Evolutionary conservation across 2,329 filamentous ascomycete species (phyloP).

Genomic region (Fusarium scirpi): DNA sequence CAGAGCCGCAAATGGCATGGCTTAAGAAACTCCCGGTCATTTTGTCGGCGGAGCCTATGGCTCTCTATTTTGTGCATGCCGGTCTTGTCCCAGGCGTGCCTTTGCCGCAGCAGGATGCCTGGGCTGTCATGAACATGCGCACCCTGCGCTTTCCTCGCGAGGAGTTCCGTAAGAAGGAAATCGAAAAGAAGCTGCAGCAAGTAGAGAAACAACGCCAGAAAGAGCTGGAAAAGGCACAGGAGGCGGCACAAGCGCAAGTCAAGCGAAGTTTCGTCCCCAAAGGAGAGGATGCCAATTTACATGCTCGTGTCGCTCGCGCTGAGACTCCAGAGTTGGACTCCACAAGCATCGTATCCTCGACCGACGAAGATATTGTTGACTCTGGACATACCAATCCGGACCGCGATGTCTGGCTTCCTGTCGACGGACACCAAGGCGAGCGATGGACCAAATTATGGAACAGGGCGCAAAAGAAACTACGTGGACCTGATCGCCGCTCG

Average conservation of each 20-base stretch:
- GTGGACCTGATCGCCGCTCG: conserved; percentile 62
- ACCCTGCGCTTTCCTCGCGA: conserved; percentile 71
- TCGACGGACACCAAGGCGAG: conserved; percentile 64
- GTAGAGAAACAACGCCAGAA: conserved; percentile 38
- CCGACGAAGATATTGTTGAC: not conserved
- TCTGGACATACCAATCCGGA: conserved; percentile 42
- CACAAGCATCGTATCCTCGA: not conserved
- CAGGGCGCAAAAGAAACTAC: conserved; percentile 57
- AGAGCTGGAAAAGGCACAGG: conserved; percentile 33
- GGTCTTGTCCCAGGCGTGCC: conserved; percentile 83
- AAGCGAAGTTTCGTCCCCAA: conserved; percentile 10
- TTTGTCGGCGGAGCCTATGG: conserved; percentile 74
- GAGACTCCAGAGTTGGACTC: conserved; percentile 8
- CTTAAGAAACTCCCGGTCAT: conserved; percentile 81
- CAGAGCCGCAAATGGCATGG: conserved; percentile 73
- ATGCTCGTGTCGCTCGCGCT: conserved; percentile 16
- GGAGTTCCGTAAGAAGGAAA: conserved; percentile 54
- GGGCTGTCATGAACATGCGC: conserved; percentile 92
- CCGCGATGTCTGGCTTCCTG: conserved; percentile 52
- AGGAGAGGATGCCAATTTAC: not conserved
- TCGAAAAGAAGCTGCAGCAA: conserved; percentile 43
- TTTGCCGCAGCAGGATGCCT: conserved; percentile 78
- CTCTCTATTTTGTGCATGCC: conserved; percentile 81
- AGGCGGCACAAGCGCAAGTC: conserved; percentile 9
- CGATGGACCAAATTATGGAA: conserved; percentile 77